Conservation (phyloP, 768 basidiomycete species). For the Trametes meyenii region DNA sequence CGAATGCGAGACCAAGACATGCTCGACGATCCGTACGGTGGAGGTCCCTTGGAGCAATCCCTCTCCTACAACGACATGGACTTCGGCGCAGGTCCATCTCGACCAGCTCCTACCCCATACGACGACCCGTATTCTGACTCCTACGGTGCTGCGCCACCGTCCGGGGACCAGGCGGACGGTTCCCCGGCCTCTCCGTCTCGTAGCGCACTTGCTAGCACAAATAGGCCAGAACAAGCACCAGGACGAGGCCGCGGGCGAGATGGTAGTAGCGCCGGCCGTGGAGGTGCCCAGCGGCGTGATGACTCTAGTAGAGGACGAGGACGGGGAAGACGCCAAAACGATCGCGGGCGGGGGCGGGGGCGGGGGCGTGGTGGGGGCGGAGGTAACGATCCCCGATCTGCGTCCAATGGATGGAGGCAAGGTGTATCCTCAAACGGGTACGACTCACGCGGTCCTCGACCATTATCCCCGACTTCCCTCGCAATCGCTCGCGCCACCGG, state of each 20-base stretch:
- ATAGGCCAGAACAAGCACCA: not conserved
- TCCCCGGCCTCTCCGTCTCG: constrained; percentile 8
- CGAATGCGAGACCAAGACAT: constrained; percentile 60
- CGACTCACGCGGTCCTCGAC: constrained; percentile 33
- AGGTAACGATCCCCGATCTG: constrained; percentile 34
- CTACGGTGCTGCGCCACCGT: constrained; percentile 27
- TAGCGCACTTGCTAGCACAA: not conserved
- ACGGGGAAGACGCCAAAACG: constrained; percentile 20
- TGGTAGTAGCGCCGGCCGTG: constrained; percentile 15
- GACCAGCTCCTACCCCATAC: constrained; percentile 73
- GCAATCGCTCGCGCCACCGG: constrained; percentile 51
- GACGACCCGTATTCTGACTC: constrained; percentile 69
- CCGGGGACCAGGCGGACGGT: not conserved
- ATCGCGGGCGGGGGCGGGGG: constrained; percentile 18
- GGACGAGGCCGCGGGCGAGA: constrained; percentile 4
- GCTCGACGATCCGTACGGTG: constrained; percentile 50
- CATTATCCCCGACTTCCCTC: constrained; percentile 49
- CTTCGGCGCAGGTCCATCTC: constrained; percentile 54
- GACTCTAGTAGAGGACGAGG: constrained; percentile 14
- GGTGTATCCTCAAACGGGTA: constrained; percentile 35
- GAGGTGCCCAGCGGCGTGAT: constrained; percentile 24
- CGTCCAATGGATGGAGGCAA: constrained; percentile 30
- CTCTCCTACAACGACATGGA: constrained; percentile 69
- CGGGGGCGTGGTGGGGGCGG: constrained; percentile 31
- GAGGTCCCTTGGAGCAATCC: constrained; percentile 67